A percentile compares a stretch with the other conserved stretches of the same genome.
Evolutionary conservation across 768 basidiomycete species (phyloP).

Genomic region (Nidularia sp.): DNA sequence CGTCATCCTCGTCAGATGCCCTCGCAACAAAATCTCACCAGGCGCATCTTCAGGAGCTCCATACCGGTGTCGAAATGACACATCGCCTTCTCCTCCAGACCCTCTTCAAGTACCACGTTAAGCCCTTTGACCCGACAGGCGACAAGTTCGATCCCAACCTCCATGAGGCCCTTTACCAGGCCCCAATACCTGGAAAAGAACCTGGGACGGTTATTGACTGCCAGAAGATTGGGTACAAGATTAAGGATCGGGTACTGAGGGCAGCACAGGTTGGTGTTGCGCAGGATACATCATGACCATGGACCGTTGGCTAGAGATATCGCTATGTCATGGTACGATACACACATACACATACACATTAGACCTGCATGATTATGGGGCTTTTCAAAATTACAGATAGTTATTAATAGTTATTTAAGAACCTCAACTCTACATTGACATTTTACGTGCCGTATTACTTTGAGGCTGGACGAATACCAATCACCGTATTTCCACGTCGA

Average conservation of each 20-base stretch:
- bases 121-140: constrained; percentile 87
- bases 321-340: neutral
- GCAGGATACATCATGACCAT: constrained; percentile 51
- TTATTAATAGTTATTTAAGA: constrained; percentile 8
- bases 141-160: constrained; percentile 92
- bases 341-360: neutral
- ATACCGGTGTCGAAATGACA: constrained; percentile 88
- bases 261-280: constrained; percentile 97
- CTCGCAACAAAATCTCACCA: constrained; percentile 42
- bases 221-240: constrained; percentile 87
- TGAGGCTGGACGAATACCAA: constrained; percentile 5
- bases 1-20: constrained; percentile 16
- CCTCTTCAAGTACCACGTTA: constrained; percentile 88
- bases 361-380: neutral
- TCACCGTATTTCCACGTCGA: constrained; percentile 87
- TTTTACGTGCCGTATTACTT: too few relatives aligned
- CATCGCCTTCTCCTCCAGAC: constrained; percentile 87
- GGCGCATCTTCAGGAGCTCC: constrained; percentile 63
- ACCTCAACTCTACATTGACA: neutral
- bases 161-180: constrained; percentile 95
- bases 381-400: constrained; percentile 2
- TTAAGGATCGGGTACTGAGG: constrained; percentile 89
- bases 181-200: constrained; percentile 83
- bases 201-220: constrained; percentile 89
- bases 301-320: neutral